Percentiles rank a stretch among this genome's conserved stretches.
Evolutionary conservation across 768 basidiomycete species (phyloP).

Genomic region (Tulasnella calospora): DNA sequence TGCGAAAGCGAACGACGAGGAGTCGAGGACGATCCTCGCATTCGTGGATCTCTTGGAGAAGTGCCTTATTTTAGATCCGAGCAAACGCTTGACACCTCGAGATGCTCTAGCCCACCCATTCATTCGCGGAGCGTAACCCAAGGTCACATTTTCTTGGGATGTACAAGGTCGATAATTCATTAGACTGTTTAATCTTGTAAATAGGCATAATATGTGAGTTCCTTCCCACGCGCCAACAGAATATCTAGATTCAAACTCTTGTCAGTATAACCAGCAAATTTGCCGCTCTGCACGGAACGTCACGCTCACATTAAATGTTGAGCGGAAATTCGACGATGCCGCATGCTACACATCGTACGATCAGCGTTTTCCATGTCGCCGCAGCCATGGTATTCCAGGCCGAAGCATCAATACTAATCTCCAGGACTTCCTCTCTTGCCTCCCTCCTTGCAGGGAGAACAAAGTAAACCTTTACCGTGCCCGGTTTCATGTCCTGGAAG

Average conservation of each 20-base stretch:
- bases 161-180: background rate
- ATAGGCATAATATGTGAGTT: background rate
- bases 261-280: background rate
- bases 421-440: conserved; percentile 6
- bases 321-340: conserved; percentile 2
- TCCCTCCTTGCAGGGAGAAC: background rate
- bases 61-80: conserved; percentile 81
- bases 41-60: conserved; percentile 92
- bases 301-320: background rate
- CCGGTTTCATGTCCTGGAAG: background rate
- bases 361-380: background rate
- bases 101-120: conserved; percentile 88
- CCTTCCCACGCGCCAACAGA: background rate
- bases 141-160: background rate
- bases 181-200: background rate
- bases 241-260: background rate
- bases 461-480: conserved; percentile 1
- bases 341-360: background rate
- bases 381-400: conserved; percentile 4
- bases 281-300: background rate
- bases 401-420: background rate
- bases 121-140: conserved; percentile 49
- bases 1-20: conserved; percentile 81
- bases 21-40: conserved; percentile 66
- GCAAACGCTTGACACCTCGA: conserved; percentile 78